Base-by-base conservation (phyloP, 2,329 filamentous ascomycete species). In the Fusarium mexicanum region DNA sequence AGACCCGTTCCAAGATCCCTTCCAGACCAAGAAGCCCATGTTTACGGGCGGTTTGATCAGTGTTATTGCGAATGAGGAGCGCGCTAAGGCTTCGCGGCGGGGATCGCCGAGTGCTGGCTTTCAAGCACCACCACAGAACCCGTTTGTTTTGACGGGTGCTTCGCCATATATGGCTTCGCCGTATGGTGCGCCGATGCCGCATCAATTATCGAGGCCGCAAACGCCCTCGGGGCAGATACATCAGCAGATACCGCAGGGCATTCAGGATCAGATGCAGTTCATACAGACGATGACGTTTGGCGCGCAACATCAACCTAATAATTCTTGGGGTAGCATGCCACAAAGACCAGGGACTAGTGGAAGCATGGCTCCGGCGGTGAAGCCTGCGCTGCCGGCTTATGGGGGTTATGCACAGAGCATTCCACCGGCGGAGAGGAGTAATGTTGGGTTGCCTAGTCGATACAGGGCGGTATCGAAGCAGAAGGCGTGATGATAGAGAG, bases 21-120 rank as follows among this genome's bases (percentile, higher is more conserved):
- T 64, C 8, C 31, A 61, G 20, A 50, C 50, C 10, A 64, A 62
- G 13, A 68, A 71, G 38, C 65, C 57, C 5, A 57, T 73, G 41
- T 75, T 74, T 37, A 63, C 54, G 0, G 72, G 72, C 7, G 72
- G 72, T 13, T 31, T 75, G 16, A 55, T 75, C 37, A 40, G 72
- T 1, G 54, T 75, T 3, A 75, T 75, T 10, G 72, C 72, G 4
- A 64, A 33, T 2, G 69, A 75, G 16, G 72, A 75, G 33, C 65
- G 72, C 14, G 65, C 73, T 11, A 70, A 72, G 20, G 72, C 72
- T 14, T 61, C 73, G 4, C 72, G 72, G 7, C 61, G 72, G 14
- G 61, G 61, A 24, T 58, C 22, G 20, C 70, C 65, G 2, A 73
- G 61, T 8, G 65, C 24, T 9, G 31, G 57, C 18, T 47, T 75